Conservation (phyloP, 176 grass and related monocot species). For the Carex scoparia region DNA sequence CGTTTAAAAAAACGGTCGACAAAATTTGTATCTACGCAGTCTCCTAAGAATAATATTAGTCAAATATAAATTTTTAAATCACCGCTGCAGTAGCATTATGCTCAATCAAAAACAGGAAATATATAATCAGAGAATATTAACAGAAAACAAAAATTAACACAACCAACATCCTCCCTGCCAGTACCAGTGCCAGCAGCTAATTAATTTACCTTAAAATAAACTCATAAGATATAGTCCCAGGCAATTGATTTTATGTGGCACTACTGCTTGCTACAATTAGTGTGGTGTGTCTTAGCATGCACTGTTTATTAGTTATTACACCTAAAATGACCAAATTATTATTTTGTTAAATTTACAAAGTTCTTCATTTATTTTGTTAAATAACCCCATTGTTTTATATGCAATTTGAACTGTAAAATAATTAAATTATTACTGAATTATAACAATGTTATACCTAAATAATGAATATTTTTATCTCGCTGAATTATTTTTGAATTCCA, state of each 20-base stretch:
- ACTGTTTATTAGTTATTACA: background rate
- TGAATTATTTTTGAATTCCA: background rate
- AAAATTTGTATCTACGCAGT: background rate
- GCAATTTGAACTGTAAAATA: background rate
- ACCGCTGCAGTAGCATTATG: background rate
- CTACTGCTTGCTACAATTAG: background rate
- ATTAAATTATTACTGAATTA: background rate
- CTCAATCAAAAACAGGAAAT: background rate
- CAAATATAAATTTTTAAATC: slow-evolving; percentile 15
- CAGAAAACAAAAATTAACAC: background rate
- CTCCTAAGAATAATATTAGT: slow-evolving; percentile 9
- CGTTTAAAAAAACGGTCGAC: background rate
- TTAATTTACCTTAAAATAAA: background rate
- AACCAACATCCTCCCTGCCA: slow-evolving; percentile 16
- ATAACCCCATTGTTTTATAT: background rate
- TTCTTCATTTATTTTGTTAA: background rate
- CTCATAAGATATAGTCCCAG: background rate
- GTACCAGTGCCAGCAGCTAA: background rate
- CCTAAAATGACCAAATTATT: background rate
- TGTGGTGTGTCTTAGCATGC: background rate
- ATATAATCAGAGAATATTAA: background rate
- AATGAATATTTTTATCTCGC: background rate
- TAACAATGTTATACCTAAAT: background rate
- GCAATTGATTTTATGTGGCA: background rate
- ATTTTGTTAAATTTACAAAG: background rate